Conservation (phyloP, 2,329 filamentous ascomycete genomes). For the Sordariomycetes sp. region DNA sequence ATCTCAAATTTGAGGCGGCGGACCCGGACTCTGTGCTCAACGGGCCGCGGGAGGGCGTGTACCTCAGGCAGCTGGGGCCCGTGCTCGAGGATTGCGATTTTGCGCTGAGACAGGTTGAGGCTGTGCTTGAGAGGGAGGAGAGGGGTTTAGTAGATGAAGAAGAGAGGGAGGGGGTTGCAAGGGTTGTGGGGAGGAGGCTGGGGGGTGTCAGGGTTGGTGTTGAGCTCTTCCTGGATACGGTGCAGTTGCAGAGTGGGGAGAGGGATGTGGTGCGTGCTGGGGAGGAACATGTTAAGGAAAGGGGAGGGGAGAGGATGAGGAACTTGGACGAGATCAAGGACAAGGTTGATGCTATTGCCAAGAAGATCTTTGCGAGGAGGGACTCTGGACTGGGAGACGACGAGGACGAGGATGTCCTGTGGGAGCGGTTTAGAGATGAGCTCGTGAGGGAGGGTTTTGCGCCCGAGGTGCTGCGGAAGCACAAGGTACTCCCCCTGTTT, state of each 20-base stretch:
- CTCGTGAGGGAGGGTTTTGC: slow-evolving; percentile 46
- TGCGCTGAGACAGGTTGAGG: slow-evolving; percentile 39
- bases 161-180: neutral
- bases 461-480: slow-evolving; percentile 34
- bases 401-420: slow-evolving; percentile 38
- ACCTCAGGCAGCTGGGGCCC: slow-evolving; percentile 32
- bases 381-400: slow-evolving; percentile 24
- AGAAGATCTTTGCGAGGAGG: slow-evolving; percentile 30
- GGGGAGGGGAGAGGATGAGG: slow-evolving; percentile 4
- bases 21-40: slow-evolving; percentile 43
- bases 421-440: slow-evolving; percentile 45
- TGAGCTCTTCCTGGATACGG: slow-evolving; percentile 41
- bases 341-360: slow-evolving; percentile 45
- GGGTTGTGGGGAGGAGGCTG: slow-evolving; percentile 29
- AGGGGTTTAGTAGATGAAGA: slow-evolving; percentile 11
- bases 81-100: slow-evolving; percentile 42
- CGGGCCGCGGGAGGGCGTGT: slow-evolving; percentile 23
- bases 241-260: slow-evolving; percentile 36
- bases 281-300: neutral
- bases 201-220: slow-evolving; percentile 37
- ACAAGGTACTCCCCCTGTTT: slow-evolving; percentile 32
- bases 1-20: slow-evolving; percentile 43
- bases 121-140: slow-evolving; percentile 33
- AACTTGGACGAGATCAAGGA: slow-evolving; percentile 42
- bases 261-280: slow-evolving; percentile 15